Evolutionary conservation across 192 early-diverging fungal species (phyloP), one percentile per base, ranked within the genome.

Genomic region (Gamsiella multidivaricata): DNA sequence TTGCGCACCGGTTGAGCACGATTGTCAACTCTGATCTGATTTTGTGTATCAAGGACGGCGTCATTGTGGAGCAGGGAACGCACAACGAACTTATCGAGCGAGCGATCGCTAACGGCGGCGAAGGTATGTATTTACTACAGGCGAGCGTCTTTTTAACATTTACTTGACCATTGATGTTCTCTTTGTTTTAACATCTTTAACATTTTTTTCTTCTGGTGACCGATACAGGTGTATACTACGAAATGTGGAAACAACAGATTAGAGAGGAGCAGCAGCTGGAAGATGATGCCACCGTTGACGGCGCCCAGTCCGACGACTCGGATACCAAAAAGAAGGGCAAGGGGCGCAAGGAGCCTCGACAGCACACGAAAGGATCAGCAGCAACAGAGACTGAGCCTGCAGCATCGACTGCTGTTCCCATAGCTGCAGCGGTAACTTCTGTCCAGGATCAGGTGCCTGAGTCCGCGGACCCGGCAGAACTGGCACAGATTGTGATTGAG

Each of bases 231-330:
- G 86, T 93, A 2, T 97, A 98, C 69, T 93, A 88, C 63, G 87
- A 91, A 58, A 94, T 97, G 94, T 97, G 95, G 96, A 90, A 91
- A 68, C 91, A 94, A 69, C 95, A 98, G 88, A 82, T 92, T 37
- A 79, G 83, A 5, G 92, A 94, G 57, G 87, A 91, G 11, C 42
- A 26, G 0, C n/a, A n/a, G n/a, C n/a, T n/a, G n/a, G 67, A 63
- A 5, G 72, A 76, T 17, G 57, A 47, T n/a, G 53, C 64, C 3
- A 76, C 64, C 0, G 58, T 76, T 0, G 72, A 76, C 0, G 72
- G 72, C 26, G 15, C 46, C 3, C 10, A 45, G 11, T 76, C 72
- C 5, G 72, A 76, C 28, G 51, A 60, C n/a, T 55, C 54, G 2
- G 54, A 58, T 20, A 26, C 31, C 28, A 67, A 67, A 43, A 43